Evolutionary conservation across 768 basidiomycete species (phyloP).

Genomic region (Mycena albidolilacea): DNA sequence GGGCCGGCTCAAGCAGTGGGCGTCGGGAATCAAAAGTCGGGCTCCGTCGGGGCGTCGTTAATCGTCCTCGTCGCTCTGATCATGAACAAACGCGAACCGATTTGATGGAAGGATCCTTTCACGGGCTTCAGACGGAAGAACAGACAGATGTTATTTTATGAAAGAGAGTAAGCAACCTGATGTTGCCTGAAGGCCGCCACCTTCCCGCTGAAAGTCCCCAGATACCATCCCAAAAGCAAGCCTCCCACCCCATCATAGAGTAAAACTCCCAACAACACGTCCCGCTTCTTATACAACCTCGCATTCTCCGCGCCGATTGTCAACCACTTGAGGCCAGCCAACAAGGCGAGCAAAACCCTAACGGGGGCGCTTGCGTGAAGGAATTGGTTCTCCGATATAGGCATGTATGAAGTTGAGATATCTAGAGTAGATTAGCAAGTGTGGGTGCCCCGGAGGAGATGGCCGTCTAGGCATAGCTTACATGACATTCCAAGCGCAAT

Average conservation of each 20-base stretch:
- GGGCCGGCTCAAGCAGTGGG: no score
- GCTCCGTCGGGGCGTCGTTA: no score
- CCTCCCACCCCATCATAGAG: slow-evolving; percentile 27
- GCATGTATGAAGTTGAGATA: slow-evolving; percentile 30
- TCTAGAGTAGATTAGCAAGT: slow-evolving; percentile 22
- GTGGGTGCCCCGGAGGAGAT: slow-evolving; percentile 6
- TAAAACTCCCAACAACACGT: slow-evolving; percentile 24
- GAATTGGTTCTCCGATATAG: slow-evolving; percentile 24
- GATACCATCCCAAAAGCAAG: slow-evolving; percentile 23
- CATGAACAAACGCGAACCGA: no score
- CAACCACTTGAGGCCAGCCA: slow-evolving; percentile 28
- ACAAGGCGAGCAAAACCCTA: slow-evolving; percentile 16
- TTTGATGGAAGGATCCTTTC: background rate
- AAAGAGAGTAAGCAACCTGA: slow-evolving; percentile 9
- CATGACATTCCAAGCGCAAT: slow-evolving; percentile 24
- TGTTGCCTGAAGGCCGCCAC: slow-evolving; percentile 24
- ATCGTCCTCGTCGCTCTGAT: no score
- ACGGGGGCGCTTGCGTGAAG: slow-evolving; percentile 27
- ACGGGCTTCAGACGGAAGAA: slow-evolving; percentile 4
- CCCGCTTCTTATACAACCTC: slow-evolving; percentile 26
- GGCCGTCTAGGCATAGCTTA: slow-evolving; percentile 18
- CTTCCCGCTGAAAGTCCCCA: slow-evolving; percentile 29
- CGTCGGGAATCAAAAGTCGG: no score
- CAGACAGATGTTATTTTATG: slow-evolving; percentile 20
- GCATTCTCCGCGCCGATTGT: slow-evolving; percentile 15